These are phyloP conservation scores for Phytophthora melonis DNA, from an alignment of 352 stramenopile species.

Conservation along the genomic window DNA sequence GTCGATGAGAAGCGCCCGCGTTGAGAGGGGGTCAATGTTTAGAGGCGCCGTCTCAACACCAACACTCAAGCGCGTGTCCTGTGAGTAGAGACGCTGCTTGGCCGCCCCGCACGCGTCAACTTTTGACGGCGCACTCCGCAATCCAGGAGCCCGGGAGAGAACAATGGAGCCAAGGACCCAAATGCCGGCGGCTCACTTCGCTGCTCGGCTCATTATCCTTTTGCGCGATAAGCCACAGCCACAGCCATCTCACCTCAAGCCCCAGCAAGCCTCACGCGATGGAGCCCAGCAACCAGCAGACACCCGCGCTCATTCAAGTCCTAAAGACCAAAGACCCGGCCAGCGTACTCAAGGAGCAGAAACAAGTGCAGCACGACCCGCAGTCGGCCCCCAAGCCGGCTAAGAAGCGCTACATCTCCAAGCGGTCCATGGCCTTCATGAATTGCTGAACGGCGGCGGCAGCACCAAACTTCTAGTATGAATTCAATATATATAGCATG, in stretches of 20 bases:
- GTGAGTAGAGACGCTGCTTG: not conserved
- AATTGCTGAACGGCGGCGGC: conserved; percentile 2
- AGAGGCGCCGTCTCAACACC: conserved; percentile 8
- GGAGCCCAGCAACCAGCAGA: conserved; percentile 15
- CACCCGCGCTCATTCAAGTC: conserved; percentile 11
- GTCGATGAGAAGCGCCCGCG: not conserved
- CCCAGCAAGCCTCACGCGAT: not conserved
- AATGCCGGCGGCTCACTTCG: not conserved
- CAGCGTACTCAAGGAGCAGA: conserved; percentile 1
- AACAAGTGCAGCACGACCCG: conserved; percentile 1
- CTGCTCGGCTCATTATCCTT: conserved; percentile 7
- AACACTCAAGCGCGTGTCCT: not conserved
- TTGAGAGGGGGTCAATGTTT: not conserved
- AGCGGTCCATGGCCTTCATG: conserved; percentile 25
- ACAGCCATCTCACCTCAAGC: not conserved
- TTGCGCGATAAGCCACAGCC: conserved; percentile 5
- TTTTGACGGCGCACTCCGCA: not conserved
- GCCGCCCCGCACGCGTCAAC: not conserved
- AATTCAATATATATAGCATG: too few relatives aligned
- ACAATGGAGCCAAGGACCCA: not conserved
- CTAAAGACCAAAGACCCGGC: conserved; percentile 4
- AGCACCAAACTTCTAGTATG: not conserved
- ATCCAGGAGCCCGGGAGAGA: not conserved
- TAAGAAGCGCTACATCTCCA: conserved; percentile 32
- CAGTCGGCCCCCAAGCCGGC: conserved; percentile 12